These are phyloP conservation scores for Physaria fendleri DNA, from an alignment of 345 rosid species.

Conservation along the genomic window DNA sequence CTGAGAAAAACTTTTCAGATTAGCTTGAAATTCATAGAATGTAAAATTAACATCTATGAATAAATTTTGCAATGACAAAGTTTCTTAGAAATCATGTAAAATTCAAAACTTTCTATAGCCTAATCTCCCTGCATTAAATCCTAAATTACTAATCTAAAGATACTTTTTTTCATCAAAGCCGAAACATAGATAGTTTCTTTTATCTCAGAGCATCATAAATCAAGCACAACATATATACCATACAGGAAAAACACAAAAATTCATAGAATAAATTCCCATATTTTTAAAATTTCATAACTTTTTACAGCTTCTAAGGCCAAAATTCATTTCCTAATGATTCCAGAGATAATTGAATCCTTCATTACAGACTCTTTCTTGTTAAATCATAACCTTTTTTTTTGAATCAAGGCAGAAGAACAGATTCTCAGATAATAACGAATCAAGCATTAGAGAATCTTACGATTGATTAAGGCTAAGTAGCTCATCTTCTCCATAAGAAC, in stretches of 20 bases:
- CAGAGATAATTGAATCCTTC: background rate
- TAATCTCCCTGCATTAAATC: background rate
- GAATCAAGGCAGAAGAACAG: background rate
- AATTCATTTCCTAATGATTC: background rate
- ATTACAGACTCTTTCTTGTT: background rate
- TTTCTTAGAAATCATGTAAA: background rate
- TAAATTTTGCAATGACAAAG: background rate
- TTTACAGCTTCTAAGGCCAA: background rate
- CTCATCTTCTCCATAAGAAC: constrained; percentile 82
- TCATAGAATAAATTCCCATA: background rate
- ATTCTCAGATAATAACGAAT: background rate
- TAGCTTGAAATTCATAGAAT: background rate
- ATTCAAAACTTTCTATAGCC: background rate
- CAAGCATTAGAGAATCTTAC: constrained; percentile 40
- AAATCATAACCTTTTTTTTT: background rate
- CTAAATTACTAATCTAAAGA: background rate
- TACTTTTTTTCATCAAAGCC: background rate
- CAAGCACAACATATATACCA: too few species aligned
- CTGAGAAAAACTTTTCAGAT: background rate
- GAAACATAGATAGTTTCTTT: background rate
- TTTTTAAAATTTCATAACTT: background rate
- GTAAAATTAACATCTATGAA: background rate
- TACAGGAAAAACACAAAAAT: background rate
- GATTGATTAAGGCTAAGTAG: constrained; percentile 88
- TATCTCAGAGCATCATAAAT: background rate